A percentile compares a stretch with the other conserved stretches of the same genome.
phyloP scores from a whole-genome alignment of 2,329 filamentous ascomycete species.

The Exophiala sp. region DNA sequence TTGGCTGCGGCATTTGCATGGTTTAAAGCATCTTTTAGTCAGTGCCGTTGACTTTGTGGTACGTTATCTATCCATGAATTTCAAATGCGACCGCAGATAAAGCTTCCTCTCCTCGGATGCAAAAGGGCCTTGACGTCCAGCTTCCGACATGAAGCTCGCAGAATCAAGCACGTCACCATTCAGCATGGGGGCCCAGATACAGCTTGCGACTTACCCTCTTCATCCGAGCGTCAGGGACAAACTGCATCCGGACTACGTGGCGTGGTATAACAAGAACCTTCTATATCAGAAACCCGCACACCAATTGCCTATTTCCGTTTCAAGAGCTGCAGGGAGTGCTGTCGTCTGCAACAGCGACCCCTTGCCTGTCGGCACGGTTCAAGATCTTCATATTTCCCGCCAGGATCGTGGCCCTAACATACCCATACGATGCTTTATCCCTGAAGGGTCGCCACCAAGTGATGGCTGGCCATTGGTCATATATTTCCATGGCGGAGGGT shows the following conservation, averaged over 20 bases:
- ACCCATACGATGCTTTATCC: slow-evolving; percentile 51
- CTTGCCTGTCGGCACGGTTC: slow-evolving; percentile 46
- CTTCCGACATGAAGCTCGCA: slow-evolving; percentile 1
- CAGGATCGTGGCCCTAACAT: slow-evolving; percentile 44
- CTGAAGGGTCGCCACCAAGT: slow-evolving; percentile 35
- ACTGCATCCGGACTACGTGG: slow-evolving; percentile 51
- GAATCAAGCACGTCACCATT: slow-evolving; percentile 6
- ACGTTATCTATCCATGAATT: too few species aligned
- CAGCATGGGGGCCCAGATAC: slow-evolving; percentile 18
- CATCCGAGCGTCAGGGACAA: slow-evolving; percentile 46
- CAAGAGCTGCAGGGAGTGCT: slow-evolving; percentile 49
- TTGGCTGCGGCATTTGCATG: background rate
- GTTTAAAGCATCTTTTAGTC: too few species aligned
- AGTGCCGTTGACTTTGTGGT: too few species aligned
- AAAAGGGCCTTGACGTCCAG: background rate
- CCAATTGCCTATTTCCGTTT: slow-evolving; percentile 51
- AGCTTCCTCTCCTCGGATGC: background rate
- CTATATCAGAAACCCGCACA: slow-evolving; percentile 54
- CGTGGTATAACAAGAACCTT: slow-evolving; percentile 53
- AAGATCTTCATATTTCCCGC: slow-evolving; percentile 45
- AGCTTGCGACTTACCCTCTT: slow-evolving; percentile 45
- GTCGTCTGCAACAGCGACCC: slow-evolving; percentile 52
- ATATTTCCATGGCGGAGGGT: slow-evolving; percentile 58
- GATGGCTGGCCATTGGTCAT: slow-evolving; percentile 55
- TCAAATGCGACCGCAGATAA: background rate